phyloP scores from a whole-genome alignment of 1,139 yeast genomes.

The Candida sojae region DNA sequence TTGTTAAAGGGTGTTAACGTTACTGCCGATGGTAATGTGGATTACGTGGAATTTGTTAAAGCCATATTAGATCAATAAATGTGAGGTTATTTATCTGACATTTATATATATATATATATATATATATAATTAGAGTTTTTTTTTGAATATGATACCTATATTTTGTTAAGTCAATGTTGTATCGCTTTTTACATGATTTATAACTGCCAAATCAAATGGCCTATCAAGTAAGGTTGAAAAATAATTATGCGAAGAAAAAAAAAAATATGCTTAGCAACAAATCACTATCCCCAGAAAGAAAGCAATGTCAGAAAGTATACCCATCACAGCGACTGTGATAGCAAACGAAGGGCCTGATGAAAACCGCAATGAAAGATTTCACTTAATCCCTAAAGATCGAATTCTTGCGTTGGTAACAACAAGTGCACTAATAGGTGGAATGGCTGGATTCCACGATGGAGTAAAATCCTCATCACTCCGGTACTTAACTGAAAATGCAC shows the following conservation, averaged over 20 bases:
- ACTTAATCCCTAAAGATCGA: conserved; percentile 39
- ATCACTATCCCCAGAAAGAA: too few species aligned
- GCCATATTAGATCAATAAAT: conserved; percentile 81
- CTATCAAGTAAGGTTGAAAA: neutral
- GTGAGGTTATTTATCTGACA: neutral
- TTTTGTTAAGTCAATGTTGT: neutral
- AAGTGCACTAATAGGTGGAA: conserved; percentile 57
- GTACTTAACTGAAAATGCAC: conserved; percentile 80
- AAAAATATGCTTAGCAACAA: neutral
- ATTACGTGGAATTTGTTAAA: conserved; percentile 92
- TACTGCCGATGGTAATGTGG: conserved; percentile 91
- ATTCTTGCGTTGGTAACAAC: conserved; percentile 32
- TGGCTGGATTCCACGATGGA: conserved; percentile 66
- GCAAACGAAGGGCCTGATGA: conserved; percentile 14
- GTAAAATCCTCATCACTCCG: conserved; percentile 56
- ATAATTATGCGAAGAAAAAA: neutral
- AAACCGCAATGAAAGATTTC: conserved; percentile 38
- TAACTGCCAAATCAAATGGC: neutral
- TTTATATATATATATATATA: neutral
- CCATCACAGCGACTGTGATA: conserved; percentile 3
- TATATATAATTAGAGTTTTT: neutral
- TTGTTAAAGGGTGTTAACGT: conserved; percentile 93
- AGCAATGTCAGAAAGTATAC: conserved; percentile 6
- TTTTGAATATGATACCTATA: neutral
- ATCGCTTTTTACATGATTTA: neutral